Percentiles rank a stretch among this genome's conserved stretches.
Evolutionary conservation across 768 basidiomycete genomes (phyloP).

Genomic region (Dentipellis sp.): DNA sequence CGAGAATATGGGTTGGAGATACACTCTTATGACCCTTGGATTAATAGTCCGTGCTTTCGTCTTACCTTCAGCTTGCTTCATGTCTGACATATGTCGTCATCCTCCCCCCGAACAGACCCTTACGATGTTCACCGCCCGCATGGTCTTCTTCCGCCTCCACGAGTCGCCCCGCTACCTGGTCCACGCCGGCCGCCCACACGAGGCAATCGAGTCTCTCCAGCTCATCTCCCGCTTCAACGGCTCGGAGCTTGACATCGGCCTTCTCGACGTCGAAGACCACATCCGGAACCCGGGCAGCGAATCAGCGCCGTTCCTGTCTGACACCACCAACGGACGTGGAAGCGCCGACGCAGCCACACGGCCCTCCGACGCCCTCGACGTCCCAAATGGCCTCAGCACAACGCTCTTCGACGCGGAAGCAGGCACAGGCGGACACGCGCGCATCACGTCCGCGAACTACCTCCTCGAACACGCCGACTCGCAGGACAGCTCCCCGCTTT

Average conservation of each 20-base stretch:
- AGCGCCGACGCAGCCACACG: not conserved
- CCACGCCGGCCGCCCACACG: slow-evolving; percentile 73
- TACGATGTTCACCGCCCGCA: slow-evolving; percentile 78
- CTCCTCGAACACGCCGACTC: not conserved
- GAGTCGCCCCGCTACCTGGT: slow-evolving; percentile 94
- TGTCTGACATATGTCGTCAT: not conserved
- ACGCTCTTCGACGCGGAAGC: slow-evolving; percentile 1
- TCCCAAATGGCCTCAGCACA: not conserved
- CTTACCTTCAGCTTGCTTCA: not conserved
- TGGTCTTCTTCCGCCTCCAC: slow-evolving; percentile 84
- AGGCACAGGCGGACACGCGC: not conserved
- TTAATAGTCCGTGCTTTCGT: slow-evolving; percentile 53
- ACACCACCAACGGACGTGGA: not conserved
- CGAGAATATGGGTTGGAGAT: slow-evolving; percentile 86
- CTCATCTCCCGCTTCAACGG: slow-evolving; percentile 86
- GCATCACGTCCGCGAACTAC: not conserved
- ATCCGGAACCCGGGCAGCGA: slow-evolving; percentile 10
- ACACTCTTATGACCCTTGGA: slow-evolving; percentile 70
- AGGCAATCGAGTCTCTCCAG: slow-evolving; percentile 76
- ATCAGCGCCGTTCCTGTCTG: not conserved
- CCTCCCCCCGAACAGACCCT: slow-evolving; percentile 50
- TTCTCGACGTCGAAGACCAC: slow-evolving; percentile 59
- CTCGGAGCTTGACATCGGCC: slow-evolving; percentile 50
- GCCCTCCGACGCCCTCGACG: not conserved
- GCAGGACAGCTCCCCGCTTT: not conserved